A percentile compares a stretch with the other conserved stretches of the same genome.
Evolutionary conservation across 2,329 filamentous ascomycete species (phyloP).

Genomic region (Elsinoe fawcettii): DNA sequence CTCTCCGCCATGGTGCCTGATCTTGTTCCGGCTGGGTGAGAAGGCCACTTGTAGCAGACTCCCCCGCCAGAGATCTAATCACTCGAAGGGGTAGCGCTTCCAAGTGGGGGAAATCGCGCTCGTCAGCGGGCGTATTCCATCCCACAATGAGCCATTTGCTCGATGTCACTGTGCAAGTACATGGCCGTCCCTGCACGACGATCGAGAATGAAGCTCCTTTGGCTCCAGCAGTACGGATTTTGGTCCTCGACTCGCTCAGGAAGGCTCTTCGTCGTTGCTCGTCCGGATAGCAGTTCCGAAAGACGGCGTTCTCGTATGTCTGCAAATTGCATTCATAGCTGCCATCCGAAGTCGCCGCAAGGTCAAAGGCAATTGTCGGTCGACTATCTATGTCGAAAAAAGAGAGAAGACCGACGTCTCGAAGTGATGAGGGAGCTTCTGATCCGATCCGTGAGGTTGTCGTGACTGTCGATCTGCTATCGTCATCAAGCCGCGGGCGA

Average conservation of each 20-base stretch:
- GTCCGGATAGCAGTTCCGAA: constrained; percentile 9
- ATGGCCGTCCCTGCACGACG: constrained; percentile 6
- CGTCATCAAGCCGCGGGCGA: neutral
- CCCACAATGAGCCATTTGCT: constrained; percentile 6
- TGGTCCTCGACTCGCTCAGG: constrained; percentile 2
- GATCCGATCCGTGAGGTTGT: neutral
- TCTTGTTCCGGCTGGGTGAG: neutral
- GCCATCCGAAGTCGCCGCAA: neutral
- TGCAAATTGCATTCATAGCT: neutral
- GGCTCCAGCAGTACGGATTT: neutral
- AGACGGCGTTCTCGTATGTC: constrained; percentile 10
- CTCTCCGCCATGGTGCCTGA: constrained; percentile 1
- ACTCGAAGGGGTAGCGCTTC: neutral
- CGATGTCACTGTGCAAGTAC: neutral
- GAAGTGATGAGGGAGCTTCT: neutral
- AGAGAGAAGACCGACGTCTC: neutral
- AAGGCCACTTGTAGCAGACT: neutral
- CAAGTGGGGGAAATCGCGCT: neutral
- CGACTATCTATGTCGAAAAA: constrained; percentile 1
- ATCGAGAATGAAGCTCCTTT: neutral
- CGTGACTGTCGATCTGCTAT: neutral
- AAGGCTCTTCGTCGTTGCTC: constrained; percentile 5
- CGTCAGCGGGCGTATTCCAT: constrained; percentile 9
- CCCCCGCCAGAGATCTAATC: neutral
- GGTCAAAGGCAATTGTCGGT: constrained; percentile 4